Conservation (phyloP, 768 basidiomycete genomes). For the Hygrophorus pudorinus region DNA sequence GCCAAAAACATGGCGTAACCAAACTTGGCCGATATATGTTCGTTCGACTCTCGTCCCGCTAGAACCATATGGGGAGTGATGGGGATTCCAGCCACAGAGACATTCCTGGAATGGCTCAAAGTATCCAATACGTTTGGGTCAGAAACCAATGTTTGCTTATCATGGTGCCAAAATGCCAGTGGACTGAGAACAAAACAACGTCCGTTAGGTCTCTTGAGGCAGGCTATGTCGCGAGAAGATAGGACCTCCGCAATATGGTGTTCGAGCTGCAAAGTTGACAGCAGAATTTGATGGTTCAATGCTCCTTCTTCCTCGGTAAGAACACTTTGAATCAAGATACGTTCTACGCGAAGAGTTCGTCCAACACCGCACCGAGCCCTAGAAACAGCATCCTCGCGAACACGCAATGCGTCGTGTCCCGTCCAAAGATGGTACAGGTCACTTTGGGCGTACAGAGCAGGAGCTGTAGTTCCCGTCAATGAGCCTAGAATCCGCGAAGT, state of each 20-base stretch:
- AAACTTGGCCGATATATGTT: constrained; percentile 39
- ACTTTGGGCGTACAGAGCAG: constrained; percentile 43
- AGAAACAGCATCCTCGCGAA: constrained; percentile 60
- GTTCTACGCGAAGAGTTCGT: constrained; percentile 66
- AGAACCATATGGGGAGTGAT: constrained; percentile 70
- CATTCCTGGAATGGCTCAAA: constrained; percentile 40
- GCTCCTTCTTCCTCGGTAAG: constrained; percentile 38
- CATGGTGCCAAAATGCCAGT: constrained; percentile 63
- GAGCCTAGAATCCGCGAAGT: constrained; percentile 41
- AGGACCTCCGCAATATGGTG: constrained; percentile 36
- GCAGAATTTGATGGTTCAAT: constrained; percentile 51
- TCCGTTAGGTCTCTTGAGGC: constrained; percentile 42
- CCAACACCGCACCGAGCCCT: constrained; percentile 63
- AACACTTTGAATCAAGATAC: constrained; percentile 58
- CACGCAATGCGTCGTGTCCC: constrained; percentile 48
- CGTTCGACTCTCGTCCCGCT: constrained; percentile 52
- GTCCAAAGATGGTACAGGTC: constrained; percentile 71
- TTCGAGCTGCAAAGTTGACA: constrained; percentile 59
- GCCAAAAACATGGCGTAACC: constrained; percentile 65
- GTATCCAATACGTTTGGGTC: constrained; percentile 53
- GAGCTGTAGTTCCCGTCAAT: constrained; percentile 39
- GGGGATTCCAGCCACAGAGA: constrained; percentile 52
- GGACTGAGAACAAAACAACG: constrained; percentile 68
- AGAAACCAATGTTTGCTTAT: constrained; percentile 39
- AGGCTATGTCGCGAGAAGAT: constrained; percentile 32